Base-by-base conservation (phyloP, 306 rosid species). In the Begonia peltatifolia region DNA sequence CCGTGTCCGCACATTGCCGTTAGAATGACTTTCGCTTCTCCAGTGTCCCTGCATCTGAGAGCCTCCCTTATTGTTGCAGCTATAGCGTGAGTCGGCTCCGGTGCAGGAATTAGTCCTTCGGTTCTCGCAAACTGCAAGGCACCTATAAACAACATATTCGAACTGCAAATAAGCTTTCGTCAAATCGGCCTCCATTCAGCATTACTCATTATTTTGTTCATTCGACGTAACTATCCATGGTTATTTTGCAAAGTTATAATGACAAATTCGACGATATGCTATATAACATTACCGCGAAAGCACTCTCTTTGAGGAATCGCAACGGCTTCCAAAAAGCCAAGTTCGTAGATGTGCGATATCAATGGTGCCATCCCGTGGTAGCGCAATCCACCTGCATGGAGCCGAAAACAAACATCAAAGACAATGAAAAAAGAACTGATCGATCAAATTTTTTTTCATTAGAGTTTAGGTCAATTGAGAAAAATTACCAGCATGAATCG, bases 1-100 rank as follows among this genome's bases (percentile, higher is more conserved):
- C 95, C 97, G 67, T 89, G 97, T 56, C 95, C 97, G 59, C 97
- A 80, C 94, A 89, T 80, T 55, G 95, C 97, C 42, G 90, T 85
- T 61, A 89, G 79, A 68, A 89, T 85, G 54, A 89, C 94, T 74
- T 85, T 89, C 12, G 85, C 77, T 67, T 89, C 94, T 55, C 95
- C 95, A 0, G 73, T 74, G 52, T 85, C 90, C 63, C 58, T 77
- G 52, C 97, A 89, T 10, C 54, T 73, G 50, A 82, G 62, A 50
- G 97, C 95, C 74, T 89, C 97, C 59, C 90, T 76, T 22, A 89
- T 84, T 22, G 95, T 82, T 42, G 95, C 95, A 57, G 95, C 95
- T 54, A 84, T 89, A 44, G 93, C 93, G 56, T 79, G 95, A 36
- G 97, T 82, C 44, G 97, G 95, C 72, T 85, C 97, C 3, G 97